Percentiles rank a stretch among this genome's conserved stretches.
These are phyloP conservation scores for Lagenidium giganteum DNA, from an alignment of 352 stramenopile genomes.

Conservation along the genomic window DNA sequence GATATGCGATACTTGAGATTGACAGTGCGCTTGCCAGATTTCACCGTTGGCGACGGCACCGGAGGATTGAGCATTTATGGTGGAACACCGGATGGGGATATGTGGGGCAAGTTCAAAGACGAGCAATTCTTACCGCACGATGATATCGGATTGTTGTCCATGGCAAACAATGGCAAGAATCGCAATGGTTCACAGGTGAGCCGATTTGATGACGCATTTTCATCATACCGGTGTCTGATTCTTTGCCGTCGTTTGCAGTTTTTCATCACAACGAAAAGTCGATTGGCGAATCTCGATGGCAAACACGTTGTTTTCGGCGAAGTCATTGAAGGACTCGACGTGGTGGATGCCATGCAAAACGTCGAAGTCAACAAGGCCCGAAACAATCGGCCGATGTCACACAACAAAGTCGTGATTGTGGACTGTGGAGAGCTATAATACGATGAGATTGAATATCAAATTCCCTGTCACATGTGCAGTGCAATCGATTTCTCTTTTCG, in stretches of 20 bases:
- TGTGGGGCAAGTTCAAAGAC: constrained; percentile 84
- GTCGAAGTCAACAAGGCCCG: constrained; percentile 43
- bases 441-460: constrained; percentile 1
- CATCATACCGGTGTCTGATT: background rate
- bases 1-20: no score
- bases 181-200: constrained; percentile 68
- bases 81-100: constrained; percentile 44
- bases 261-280: constrained; percentile 71
- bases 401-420: constrained; percentile 60
- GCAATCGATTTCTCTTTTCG: background rate
- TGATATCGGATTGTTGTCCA: constrained; percentile 73
- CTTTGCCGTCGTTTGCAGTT: constrained; percentile 28
- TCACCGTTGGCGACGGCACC: constrained; percentile 64
- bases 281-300: constrained; percentile 77
- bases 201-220: background rate
- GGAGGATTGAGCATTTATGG: constrained; percentile 80
- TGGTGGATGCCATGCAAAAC: constrained; percentile 65
- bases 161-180: constrained; percentile 77
- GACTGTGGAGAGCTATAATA: constrained; percentile 54
- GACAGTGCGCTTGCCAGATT: no score
- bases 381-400: constrained; percentile 39
- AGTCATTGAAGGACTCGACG: constrained; percentile 75
- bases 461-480: no score
- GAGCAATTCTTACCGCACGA: constrained; percentile 71
- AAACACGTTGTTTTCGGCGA: constrained; percentile 98